Evolutionary conservation across 1,284 basidiomycete genomes (phyloP).

Genomic region (Takashimella tepidaria): DNA sequence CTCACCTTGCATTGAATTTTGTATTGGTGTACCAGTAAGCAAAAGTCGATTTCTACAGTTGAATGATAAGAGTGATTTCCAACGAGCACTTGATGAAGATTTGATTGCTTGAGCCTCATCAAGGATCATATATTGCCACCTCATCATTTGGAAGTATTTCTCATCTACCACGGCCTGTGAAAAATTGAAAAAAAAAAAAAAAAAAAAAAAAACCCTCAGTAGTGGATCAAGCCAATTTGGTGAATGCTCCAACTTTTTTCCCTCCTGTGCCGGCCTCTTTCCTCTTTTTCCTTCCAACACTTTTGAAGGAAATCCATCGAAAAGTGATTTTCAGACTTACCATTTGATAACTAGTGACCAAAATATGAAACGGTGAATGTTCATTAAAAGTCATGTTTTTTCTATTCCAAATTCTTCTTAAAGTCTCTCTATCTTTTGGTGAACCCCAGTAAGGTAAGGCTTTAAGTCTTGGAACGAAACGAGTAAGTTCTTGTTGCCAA

Average conservation of each 20-base stretch:
- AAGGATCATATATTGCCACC: slow-evolving; percentile 99
- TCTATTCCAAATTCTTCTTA: slow-evolving; percentile 98
- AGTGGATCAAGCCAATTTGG: too few relatives aligned
- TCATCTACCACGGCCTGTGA: slow-evolving; percentile 87
- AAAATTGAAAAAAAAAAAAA: slow-evolving; percentile 7
- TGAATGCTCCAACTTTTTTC: too few relatives aligned
- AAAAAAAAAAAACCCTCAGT: too few relatives aligned
- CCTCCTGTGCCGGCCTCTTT: too few relatives aligned
- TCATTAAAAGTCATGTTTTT: slow-evolving; percentile 94
- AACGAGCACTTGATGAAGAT: slow-evolving; percentile 91
- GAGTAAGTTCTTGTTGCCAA: slow-evolving; percentile 97
- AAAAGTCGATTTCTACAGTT: slow-evolving; percentile 94
- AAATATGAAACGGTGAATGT: slow-evolving; percentile 92
- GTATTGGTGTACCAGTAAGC: slow-evolving; percentile 96
- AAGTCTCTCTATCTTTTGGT: slow-evolving; percentile 88
- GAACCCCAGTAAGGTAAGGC: slow-evolving; percentile 98
- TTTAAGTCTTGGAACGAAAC: slow-evolving; percentile 91
- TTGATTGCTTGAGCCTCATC: slow-evolving; percentile 99
- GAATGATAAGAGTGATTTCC: slow-evolving; percentile 95
- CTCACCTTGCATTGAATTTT: slow-evolving; percentile 98
- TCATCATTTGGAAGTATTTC: slow-evolving; percentile 95
- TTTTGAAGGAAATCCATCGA: not conserved
- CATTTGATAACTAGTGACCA: slow-evolving; percentile 96
- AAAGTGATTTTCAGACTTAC: slow-evolving; percentile 50
- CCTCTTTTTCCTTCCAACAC: not conserved